Percentiles rank a stretch among this genome's conserved stretches.
These are phyloP conservation scores for Chamaenerion angustifolium DNA, from an alignment of 345 rosid species.

Conservation along the genomic window DNA sequence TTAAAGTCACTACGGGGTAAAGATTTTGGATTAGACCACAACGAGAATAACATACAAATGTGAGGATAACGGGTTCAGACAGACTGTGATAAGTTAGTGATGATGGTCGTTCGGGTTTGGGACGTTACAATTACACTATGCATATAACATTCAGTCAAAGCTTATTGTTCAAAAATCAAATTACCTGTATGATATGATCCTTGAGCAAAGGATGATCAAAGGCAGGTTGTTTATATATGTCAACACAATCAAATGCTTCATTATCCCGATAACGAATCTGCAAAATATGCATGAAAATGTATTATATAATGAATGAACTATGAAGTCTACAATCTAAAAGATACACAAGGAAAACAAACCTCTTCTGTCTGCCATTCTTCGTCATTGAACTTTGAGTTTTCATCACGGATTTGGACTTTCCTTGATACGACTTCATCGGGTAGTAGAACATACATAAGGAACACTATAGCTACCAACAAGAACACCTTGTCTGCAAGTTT, in stretches of 20 bases:
- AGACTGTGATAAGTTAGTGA: too few species aligned
- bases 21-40: too few species aligned
- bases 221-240: slow-evolving; percentile 17
- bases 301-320: background rate
- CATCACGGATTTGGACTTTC: background rate
- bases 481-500: background rate
- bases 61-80: too few species aligned
- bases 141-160: background rate
- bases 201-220: slow-evolving; percentile 17
- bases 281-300: background rate
- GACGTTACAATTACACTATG: too few species aligned
- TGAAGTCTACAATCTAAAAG: too few species aligned
- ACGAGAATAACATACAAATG: too few species aligned
- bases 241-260: slow-evolving; percentile 13
- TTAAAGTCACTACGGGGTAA: too few species aligned
- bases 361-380: too few species aligned
- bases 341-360: too few species aligned
- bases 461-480: background rate
- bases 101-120: too few species aligned
- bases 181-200: slow-evolving; percentile 13
- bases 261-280: slow-evolving; percentile 5
- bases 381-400: too few species aligned
- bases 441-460: background rate
- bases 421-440: background rate
- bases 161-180: background rate